Evolutionary conservation across 2,329 filamentous ascomycete species (phyloP).

Genomic region (Botryosphaeria agaves): DNA sequence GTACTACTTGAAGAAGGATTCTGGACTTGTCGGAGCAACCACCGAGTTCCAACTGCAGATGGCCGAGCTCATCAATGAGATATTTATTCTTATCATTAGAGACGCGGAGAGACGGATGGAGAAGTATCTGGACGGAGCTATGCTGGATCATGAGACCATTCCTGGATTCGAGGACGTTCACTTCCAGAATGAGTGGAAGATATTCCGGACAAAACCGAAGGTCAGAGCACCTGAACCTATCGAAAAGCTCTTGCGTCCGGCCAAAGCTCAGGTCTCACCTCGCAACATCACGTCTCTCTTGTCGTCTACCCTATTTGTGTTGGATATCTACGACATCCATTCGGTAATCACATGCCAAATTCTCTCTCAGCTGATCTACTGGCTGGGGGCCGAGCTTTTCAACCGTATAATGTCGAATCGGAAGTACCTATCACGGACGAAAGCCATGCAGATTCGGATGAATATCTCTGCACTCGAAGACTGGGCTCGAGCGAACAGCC

Average conservation of each 20-base stretch:
- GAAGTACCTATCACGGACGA: conserved; percentile 86
- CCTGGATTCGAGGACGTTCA: conserved; percentile 92
- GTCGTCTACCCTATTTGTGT: conserved; percentile 88
- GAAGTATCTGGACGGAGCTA: conserved; percentile 81
- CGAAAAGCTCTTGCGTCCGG: conserved; percentile 81
- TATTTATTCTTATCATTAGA: conserved; percentile 92
- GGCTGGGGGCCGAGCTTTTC: conserved; percentile 90
- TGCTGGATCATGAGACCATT: conserved; percentile 96
- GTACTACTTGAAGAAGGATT: conserved; percentile 92
- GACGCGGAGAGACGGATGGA: conserved; percentile 93
- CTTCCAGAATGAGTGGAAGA: conserved; percentile 97
- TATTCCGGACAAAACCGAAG: conserved; percentile 83
- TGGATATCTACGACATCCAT: conserved; percentile 97
- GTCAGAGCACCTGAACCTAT: conserved; percentile 69
- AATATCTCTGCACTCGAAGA: conserved; percentile 91
- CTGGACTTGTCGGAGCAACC: conserved; percentile 62
- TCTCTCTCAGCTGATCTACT: conserved; percentile 83
- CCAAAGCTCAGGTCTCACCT: conserved; percentile 78
- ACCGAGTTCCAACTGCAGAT: conserved; percentile 84
- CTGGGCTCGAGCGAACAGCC: conserved; percentile 86
- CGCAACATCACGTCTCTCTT: conserved; percentile 90
- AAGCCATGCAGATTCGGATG: conserved; percentile 99
- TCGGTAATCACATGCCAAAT: conserved; percentile 91
- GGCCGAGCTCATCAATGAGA: conserved; percentile 90
- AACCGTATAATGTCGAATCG: conserved; percentile 95